Conservation (phyloP, 352 stramenopile species). For the Pythium biforme region DNA sequence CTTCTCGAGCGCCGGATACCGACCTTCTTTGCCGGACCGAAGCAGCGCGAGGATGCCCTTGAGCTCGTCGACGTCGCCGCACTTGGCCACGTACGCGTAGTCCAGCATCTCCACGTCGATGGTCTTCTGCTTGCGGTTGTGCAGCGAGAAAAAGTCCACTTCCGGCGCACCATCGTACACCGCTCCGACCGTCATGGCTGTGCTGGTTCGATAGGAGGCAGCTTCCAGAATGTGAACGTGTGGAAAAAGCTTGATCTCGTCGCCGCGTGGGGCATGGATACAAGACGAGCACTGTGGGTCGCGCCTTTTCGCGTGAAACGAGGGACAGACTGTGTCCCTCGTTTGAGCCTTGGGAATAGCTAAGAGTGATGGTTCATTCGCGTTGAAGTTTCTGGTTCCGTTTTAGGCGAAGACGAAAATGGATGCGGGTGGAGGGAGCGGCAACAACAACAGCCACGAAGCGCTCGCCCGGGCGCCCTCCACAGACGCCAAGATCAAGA, state of each 20-base stretch:
- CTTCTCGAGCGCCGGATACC: constrained; percentile 87
- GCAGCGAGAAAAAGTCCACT: constrained; percentile 75
- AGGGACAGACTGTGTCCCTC: not conserved
- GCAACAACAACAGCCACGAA: not conserved
- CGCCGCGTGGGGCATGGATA: not conserved
- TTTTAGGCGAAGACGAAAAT: constrained; percentile 18
- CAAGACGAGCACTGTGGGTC: not conserved
- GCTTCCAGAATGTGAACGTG: no score
- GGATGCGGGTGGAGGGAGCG: not conserved
- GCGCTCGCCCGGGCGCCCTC: no score
- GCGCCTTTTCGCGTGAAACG: constrained; percentile 6
- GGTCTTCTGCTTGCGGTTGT: constrained; percentile 63
- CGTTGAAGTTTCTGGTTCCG: constrained; percentile 21
- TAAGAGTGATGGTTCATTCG: constrained; percentile 12
- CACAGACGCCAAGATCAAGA: not conserved
- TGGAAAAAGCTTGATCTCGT: not conserved
- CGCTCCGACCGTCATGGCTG: constrained; percentile 37
- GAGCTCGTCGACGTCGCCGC: constrained; percentile 79
- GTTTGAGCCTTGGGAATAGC: not conserved
- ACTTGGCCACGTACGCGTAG: constrained; percentile 89
- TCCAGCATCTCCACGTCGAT: constrained; percentile 90
- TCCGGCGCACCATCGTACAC: constrained; percentile 19
- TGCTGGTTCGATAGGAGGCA: no score
- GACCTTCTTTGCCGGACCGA: constrained; percentile 86
- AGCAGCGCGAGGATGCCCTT: constrained; percentile 85